phyloP scores from a whole-genome alignment of 371 early-diverging fungal genomes.

The Massospora cicadina region DNA sequence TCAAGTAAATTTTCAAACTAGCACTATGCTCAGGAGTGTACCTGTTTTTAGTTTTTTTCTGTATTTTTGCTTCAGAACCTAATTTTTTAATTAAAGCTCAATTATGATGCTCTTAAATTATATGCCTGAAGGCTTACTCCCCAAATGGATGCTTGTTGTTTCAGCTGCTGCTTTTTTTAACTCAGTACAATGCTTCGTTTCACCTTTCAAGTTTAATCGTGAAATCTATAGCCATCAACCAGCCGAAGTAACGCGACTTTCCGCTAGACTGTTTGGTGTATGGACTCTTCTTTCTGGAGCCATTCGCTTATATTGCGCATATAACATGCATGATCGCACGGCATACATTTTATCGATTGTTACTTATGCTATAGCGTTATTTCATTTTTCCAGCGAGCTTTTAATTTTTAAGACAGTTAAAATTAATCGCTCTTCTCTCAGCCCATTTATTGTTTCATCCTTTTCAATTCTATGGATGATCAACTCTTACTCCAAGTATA shows the following conservation, averaged over 20 bases:
- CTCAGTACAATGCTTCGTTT: conserved; percentile 50
- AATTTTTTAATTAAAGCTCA: too few relatives aligned
- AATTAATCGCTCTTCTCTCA: conserved; percentile 34
- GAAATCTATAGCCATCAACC: conserved; percentile 41
- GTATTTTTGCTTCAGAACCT: too few relatives aligned
- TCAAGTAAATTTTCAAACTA: too few relatives aligned
- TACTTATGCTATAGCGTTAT: conserved; percentile 51
- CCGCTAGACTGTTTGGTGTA: conserved; percentile 52
- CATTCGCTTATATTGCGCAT: conserved; percentile 58
- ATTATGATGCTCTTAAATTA: neutral
- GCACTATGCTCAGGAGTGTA: too few relatives aligned
- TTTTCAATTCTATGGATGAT: conserved; percentile 7
- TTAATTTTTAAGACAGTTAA: conserved; percentile 50
- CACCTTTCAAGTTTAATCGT: conserved; percentile 35
- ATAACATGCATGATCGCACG: conserved; percentile 41
- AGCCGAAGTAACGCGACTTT: conserved; percentile 45
- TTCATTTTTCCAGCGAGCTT: conserved; percentile 47
- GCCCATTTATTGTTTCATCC: conserved; percentile 34
- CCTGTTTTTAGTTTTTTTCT: too few relatives aligned
- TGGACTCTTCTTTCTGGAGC: conserved; percentile 61
- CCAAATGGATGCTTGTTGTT: conserved; percentile 46
- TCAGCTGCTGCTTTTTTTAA: conserved; percentile 54
- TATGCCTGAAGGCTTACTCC: conserved; percentile 25
- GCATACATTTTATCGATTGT: conserved; percentile 47
- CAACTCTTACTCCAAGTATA: neutral